Conservation (phyloP, 495 filamentous ascomycete species). For the Penicillium daleae region DNA sequence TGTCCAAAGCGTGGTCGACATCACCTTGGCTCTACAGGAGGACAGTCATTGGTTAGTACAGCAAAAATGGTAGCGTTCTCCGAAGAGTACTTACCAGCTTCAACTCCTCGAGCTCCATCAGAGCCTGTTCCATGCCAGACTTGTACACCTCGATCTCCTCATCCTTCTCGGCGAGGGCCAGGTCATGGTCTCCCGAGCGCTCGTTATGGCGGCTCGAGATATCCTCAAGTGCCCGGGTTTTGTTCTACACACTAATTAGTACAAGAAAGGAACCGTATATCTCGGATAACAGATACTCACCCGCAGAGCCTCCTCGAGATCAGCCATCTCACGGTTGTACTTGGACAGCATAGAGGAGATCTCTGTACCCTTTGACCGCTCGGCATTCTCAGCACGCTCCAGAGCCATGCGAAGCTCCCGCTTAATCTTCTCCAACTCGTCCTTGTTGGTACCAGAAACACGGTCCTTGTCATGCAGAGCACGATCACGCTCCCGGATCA, state of each 20-base stretch:
- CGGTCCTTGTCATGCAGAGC: conserved; percentile 94
- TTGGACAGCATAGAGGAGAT: conserved; percentile 91
- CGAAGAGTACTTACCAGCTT: conserved; percentile 47
- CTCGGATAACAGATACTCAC: conserved; percentile 32
- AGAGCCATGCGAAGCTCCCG: conserved; percentile 93
- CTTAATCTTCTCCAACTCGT: conserved; percentile 94
- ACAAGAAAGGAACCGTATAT: not conserved
- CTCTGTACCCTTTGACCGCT: conserved; percentile 90
- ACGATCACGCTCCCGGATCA: conserved; percentile 96
- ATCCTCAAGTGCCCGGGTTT: conserved; percentile 88
- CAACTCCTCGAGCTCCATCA: conserved; percentile 88
- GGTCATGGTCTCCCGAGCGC: conserved; percentile 81
- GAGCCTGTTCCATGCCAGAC: conserved; percentile 92
- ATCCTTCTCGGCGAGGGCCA: conserved; percentile 85
- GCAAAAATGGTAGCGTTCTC: no score
- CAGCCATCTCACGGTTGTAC: conserved; percentile 95
- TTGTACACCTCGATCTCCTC: conserved; percentile 97
- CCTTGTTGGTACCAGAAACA: conserved; percentile 79
- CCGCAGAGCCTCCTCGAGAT: conserved; percentile 89
- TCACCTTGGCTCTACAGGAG: conserved; percentile 63
- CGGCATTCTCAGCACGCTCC: conserved; percentile 90
- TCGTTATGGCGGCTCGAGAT: conserved; percentile 74
- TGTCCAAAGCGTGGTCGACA: conserved; percentile 80
- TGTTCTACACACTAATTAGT: conserved; percentile 54
- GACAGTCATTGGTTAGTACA: not conserved